Percentiles rank a stretch among this genome's conserved stretches.
Conservation (phyloP, 139 green algal genomes). For the Nannochloris sp. region DNA sequence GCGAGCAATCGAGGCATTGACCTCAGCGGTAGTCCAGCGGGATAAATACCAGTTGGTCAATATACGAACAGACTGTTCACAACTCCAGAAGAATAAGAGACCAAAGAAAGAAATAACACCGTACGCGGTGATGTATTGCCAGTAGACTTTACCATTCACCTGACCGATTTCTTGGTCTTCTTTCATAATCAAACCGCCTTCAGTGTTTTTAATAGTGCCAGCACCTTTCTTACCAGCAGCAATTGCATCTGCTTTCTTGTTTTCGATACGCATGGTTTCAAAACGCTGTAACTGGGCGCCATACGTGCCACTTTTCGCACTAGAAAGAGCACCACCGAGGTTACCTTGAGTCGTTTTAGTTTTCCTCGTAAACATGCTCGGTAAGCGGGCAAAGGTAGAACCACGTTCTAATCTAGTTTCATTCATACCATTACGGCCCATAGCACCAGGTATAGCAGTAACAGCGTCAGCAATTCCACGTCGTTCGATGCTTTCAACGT, state of each 20-base stretch:
- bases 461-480: neutral
- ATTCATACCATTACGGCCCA: neutral
- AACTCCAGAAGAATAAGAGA: constrained; percentile 32
- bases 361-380: neutral
- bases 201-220: neutral
- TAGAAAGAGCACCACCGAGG: neutral
- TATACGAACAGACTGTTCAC: constrained; percentile 33
- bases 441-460: neutral
- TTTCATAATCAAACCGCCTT: constrained; percentile 21
- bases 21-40: constrained; percentile 30
- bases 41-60: constrained; percentile 48
- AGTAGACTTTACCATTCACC: constrained; percentile 17
- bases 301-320: neutral
- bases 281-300: constrained; percentile 5
- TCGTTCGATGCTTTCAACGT: neutral
- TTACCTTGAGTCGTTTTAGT: neutral
- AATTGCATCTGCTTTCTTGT: neutral
- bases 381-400: neutral
- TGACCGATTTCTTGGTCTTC: constrained; percentile 34
- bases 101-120: constrained; percentile 19
- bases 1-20: neutral
- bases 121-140: constrained; percentile 31
- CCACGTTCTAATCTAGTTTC: constrained; percentile 14
- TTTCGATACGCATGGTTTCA: constrained; percentile 18
- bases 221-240: neutral